A percentile compares a stretch with the other conserved stretches of the same genome.
Evolutionary conservation across 2,329 filamentous ascomycete genomes (phyloP).

Genomic region (Aureobasidium pullulans): DNA sequence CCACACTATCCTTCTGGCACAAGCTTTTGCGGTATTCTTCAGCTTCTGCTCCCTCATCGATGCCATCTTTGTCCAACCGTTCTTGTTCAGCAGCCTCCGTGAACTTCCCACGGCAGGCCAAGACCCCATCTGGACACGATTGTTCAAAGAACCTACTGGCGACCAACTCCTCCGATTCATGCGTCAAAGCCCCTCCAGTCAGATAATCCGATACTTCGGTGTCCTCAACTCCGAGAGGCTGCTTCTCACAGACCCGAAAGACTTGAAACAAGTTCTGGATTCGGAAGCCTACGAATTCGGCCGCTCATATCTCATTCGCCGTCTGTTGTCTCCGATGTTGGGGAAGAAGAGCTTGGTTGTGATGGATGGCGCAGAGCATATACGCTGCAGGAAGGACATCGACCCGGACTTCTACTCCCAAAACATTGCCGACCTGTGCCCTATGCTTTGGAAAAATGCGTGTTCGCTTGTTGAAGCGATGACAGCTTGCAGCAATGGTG

Average conservation of each 20-base stretch:
- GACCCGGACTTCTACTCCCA: neutral
- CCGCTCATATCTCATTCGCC: conserved; percentile 6
- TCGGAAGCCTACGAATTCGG: conserved; percentile 6
- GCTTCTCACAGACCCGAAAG: conserved; percentile 5
- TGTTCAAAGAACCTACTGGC: neutral
- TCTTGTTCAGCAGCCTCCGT: neutral
- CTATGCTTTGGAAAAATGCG: neutral
- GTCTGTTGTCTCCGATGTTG: neutral
- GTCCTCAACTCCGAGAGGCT: conserved; percentile 6
- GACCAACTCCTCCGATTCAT: neutral
- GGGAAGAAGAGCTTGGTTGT: conserved; percentile 2
- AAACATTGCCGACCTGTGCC: neutral
- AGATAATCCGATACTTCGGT: conserved; percentile 1
- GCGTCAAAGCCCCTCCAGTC: neutral
- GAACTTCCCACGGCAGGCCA: neutral
- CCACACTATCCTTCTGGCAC: neutral
- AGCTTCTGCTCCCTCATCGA: neutral
- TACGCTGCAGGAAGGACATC: neutral
- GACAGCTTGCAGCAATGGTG: neutral
- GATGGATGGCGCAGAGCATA: neutral
- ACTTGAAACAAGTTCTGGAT: conserved; percentile 8
- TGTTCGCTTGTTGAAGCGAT: neutral
- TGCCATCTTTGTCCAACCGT: neutral
- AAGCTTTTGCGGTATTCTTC: neutral
- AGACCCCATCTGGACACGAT: neutral